Base-by-base conservation (phyloP, 2,329 filamentous ascomycete genomes). In the Epicoccum sorghinum region DNA sequence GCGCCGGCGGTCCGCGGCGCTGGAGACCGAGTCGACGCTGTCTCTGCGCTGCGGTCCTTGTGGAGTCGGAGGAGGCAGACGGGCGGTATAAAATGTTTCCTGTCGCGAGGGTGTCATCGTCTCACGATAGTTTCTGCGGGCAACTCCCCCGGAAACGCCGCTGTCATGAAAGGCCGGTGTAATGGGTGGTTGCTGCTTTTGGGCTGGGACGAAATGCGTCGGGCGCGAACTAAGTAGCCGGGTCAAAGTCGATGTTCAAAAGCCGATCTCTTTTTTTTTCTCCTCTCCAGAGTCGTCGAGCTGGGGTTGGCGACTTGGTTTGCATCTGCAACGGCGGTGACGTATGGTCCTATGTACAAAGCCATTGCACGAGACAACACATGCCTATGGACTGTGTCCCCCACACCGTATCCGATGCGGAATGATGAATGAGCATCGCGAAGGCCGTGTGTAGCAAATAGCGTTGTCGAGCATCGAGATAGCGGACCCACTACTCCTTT, bases 1-100 rank as follows among this genome's bases (percentile, higher is more conserved):
- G 50, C 42, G 42, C 9, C 67, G 36, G 18, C 67, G 56, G 25
- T 66, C 61, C 23, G 53, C 57, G 7, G 59, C 59, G 38, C 62
- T 69, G 12, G 57, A 59, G 13, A 60, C 55, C 9, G 57, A 59
- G 33, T 60, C 60, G 12, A 50, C 23, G 23, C 46, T 55, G n/a
- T 40, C 41, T 37, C 41, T 50, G 30, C 41, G 46, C 9, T 24
- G 7, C 25, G 36, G 25, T 6, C 30, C 23, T 22, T 33, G 7
- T n/a, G 32, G 32, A 4, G 30, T 24, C 10, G 25, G 22, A 12
- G 48, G 10, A 12, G 40, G 37, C 14, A 9, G 32, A 7, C 41
- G 52, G 8, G 41, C 47, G 18, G 52, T 54, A 30, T 49, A 49
- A 40, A 46, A 49, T 12, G 52, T 54, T 7, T 54, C 46, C 10